Base-by-base conservation (phyloP, 1,139 yeast genomes). In the Zygosaccharomyces sapae region DNA sequence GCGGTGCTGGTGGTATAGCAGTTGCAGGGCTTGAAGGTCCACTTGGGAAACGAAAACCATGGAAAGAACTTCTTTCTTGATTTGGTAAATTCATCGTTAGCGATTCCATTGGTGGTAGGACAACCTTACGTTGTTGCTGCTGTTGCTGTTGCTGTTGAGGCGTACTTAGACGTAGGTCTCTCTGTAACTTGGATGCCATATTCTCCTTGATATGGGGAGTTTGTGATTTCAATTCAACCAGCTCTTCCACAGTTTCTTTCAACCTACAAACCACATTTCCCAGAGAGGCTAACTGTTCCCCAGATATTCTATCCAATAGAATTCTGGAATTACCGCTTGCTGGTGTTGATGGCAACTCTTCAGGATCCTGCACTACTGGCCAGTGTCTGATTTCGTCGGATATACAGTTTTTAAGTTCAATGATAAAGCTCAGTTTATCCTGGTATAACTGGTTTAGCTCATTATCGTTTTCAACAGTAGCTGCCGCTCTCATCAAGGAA, bases 401-500 rank as follows among this genome's bases (percentile, higher is more conserved):
- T 3, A 51, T 44, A 9, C 37, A 42, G 33, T 49, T 53, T 27
- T 46, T 49, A n/a, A 51, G 46, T 31, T 49, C 52, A 16, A 53
- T 44, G 19, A 53, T 44, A n/a, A 50, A 40, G n/a, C 45, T 38
- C 25, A 53, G 8, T 40, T 43, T 51, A 27, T 47, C 46, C 43
- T 53, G 55, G 24, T 51, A 51, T 10, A 38, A 33, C 33, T 46
- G 36, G 19, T 44, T 44, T 13, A 49, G 35, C 13, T 46, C 48
- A n/a, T 33, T 40, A n/a, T 43, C 46, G 30, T 45, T 50, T 12
- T 40, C 45, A 3, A 49, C 44, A 10, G 55, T 47, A 8, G 48
- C 49, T 10, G 51, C 50, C 4, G 56, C 56, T 29, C 51, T 49
- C 56, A 53, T 51, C 41, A 53, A 43, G 9, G 55, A 54, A 19